A percentile compares a stretch with the other conserved stretches of the same genome.
phyloP scores from a whole-genome alignment of 176 grass and related monocot species.

The Triticum timopheevii region DNA sequence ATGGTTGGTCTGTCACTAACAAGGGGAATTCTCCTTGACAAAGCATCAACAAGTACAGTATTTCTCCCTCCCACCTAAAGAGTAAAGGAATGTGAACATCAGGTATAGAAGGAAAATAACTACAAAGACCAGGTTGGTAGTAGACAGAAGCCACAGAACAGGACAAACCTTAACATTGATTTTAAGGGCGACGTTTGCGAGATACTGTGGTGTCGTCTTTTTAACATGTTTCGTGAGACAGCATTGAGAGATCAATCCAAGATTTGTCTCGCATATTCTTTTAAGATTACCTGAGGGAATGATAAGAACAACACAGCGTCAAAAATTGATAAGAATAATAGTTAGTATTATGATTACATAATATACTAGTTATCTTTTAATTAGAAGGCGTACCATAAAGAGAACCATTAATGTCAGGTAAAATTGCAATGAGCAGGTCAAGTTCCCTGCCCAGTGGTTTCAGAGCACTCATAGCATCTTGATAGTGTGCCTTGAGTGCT shows the following conservation, averaged over 20 bases:
- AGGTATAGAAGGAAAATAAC: background rate
- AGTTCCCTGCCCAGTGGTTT: constrained; percentile 47
- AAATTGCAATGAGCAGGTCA: constrained; percentile 69
- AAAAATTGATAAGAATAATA: constrained; percentile 8
- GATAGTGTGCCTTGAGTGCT: constrained; percentile 48
- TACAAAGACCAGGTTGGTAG: background rate
- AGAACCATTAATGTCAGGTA: constrained; percentile 60
- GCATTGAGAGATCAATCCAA: constrained; percentile 74
- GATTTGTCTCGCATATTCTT: constrained; percentile 78
- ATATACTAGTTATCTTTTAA: background rate
- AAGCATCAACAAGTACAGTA: constrained; percentile 57
- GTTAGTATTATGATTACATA: background rate
- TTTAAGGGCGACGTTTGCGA: constrained; percentile 66
- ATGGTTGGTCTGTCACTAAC: constrained; percentile 64
- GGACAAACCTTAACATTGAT: constrained; percentile 67
- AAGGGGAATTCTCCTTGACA: constrained; percentile 56
- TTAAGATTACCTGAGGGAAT: constrained; percentile 59
- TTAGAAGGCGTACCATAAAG: constrained; percentile 53
- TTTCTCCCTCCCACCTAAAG: constrained; percentile 70
- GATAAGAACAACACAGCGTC: background rate
- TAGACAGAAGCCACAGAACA: constrained; percentile 8
- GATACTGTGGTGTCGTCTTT: constrained; percentile 56
- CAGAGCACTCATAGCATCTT: constrained; percentile 55
- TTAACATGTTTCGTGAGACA: constrained; percentile 65
- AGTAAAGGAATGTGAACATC: constrained; percentile 11